phyloP scores from a whole-genome alignment of 2,329 filamentous ascomycete species.

The Phialocephala subalpina region DNA sequence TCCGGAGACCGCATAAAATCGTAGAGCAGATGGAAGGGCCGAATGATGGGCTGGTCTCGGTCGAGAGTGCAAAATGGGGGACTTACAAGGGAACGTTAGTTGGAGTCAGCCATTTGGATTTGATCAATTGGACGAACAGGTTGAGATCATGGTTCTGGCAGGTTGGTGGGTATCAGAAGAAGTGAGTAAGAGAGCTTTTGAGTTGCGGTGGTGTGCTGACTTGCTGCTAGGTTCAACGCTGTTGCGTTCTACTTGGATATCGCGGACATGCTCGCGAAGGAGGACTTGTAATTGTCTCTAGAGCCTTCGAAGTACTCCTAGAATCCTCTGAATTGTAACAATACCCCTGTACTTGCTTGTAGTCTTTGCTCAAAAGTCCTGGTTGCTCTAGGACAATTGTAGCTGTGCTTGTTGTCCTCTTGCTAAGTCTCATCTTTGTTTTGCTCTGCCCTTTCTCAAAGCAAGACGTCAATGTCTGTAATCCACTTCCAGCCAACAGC shows the following conservation, averaged over 20 bases:
- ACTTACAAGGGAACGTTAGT: slow-evolving; percentile 69
- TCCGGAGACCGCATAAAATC: slow-evolving; percentile 60
- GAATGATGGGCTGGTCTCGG: slow-evolving; percentile 74
- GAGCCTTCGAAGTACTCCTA: not conserved
- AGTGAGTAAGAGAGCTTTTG: slow-evolving; percentile 49
- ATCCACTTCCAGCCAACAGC: not conserved
- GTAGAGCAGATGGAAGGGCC: slow-evolving; percentile 61
- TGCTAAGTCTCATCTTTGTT: not conserved
- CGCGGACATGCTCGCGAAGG: slow-evolving; percentile 75
- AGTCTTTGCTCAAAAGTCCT: not conserved
- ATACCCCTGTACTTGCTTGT: not conserved
- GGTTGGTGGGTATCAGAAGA: slow-evolving; percentile 58
- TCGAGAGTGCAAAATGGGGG: slow-evolving; percentile 68
- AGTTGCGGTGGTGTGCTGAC: slow-evolving; percentile 24
- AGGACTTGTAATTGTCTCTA: slow-evolving; percentile 51
- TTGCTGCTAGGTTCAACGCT: slow-evolving; percentile 63
- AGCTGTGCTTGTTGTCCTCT: not conserved
- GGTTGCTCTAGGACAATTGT: not conserved
- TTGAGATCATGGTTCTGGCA: slow-evolving; percentile 62
- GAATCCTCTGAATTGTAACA: not conserved
- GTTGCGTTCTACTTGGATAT: slow-evolving; percentile 73
- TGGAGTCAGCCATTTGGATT: slow-evolving; percentile 67
- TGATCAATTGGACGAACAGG: slow-evolving; percentile 74
- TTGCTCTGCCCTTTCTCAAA: not conserved
- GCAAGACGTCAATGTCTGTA: not conserved